Evolutionary conservation across 352 stramenopile species (phyloP), one percentile per base, ranked within the genome.

Genomic region (Thraustochytrium sp.): DNA sequence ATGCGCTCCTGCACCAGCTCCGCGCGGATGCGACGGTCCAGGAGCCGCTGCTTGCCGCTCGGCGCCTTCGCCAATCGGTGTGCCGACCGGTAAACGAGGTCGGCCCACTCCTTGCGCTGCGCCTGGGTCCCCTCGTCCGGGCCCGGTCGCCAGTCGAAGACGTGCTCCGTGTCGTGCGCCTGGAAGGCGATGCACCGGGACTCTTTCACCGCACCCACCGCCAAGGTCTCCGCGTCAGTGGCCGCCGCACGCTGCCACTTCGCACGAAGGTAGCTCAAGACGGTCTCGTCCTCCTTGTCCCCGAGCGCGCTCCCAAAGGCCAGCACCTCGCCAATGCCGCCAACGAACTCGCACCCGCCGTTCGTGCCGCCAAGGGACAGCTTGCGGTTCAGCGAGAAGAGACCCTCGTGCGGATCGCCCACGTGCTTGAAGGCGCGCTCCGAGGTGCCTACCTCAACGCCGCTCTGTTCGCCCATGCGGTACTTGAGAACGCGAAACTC

Each of bases 321-420:
- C 48, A 80, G 23, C 8, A 80, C 9, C 49, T 80, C 68, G 16
- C 68, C 68, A 72, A 80, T 80, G 13, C 68, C 68, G 68, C 44
- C 68, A 68, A n/a, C 16, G 34, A 80, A 80, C 68, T 80, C 68
- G 51, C 68, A 80, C 16, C 48, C 68, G 8, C 68, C 68, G 26
- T 80, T 80, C 16, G 68, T 72, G 23, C 68, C 68, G 29, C 68
- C 68, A 5, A 80, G 21, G 18, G 68, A 80, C 18, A 80, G 68
- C 48, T 65, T 65, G 16, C 64, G 40, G 46, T 77, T 80, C 21
- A 37, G 9, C 13, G 68, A 80, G 31, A 80, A 80, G 48, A 80
- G 48, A 11, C 18, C 23, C 0, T 80, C 68, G n/a, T 80, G 44
- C 26, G 42, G 48, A 11, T 13, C 31, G 21, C 68, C 68, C 26